Conservation (phyloP, 352 stramenopile genomes). For the Phytophthora agathidicida region DNA sequence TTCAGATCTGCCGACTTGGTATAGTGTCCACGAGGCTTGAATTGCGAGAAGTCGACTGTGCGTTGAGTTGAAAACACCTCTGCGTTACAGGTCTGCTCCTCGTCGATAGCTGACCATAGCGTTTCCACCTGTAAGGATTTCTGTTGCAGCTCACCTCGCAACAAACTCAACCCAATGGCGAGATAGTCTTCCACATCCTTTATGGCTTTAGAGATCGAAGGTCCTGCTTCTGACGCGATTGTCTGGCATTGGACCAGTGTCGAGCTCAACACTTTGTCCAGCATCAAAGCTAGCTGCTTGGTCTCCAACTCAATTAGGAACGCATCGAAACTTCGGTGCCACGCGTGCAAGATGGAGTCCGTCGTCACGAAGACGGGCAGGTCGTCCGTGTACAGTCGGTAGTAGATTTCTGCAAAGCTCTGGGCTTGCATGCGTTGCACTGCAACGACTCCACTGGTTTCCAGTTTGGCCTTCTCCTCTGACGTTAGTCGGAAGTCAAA, state of each 20-base stretch:
- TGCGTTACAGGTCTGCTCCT: not conserved
- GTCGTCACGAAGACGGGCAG: constrained; percentile 41
- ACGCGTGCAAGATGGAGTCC: constrained; percentile 44
- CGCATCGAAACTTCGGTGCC: constrained; percentile 44
- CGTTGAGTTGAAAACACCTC: constrained; percentile 14
- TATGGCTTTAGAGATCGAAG: not conserved
- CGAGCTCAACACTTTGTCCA: too few species aligned
- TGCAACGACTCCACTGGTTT: constrained; percentile 21
- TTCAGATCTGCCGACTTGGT: constrained; percentile 21
- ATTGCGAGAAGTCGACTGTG: constrained; percentile 29
- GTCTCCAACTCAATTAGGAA: constrained; percentile 30
- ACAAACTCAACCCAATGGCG: constrained; percentile 8
- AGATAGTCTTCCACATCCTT: constrained; percentile 21
- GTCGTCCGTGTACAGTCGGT: constrained; percentile 6
- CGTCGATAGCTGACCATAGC: constrained; percentile 6
- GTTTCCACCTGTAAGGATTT: not conserved
- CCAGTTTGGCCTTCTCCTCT: constrained; percentile 19
- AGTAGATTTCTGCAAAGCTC: constrained; percentile 21
- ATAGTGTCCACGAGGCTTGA: constrained; percentile 35
- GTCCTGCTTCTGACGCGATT: not conserved
- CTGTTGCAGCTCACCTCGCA: not conserved
- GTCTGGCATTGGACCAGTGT: not conserved
- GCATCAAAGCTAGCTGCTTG: not conserved
- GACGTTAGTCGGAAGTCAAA: constrained; percentile 28
- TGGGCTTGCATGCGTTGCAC: constrained; percentile 18